Evolutionary conservation across 2,329 filamentous ascomycete genomes (phyloP).

Genomic region (Blastomyces emzantsi): DNA sequence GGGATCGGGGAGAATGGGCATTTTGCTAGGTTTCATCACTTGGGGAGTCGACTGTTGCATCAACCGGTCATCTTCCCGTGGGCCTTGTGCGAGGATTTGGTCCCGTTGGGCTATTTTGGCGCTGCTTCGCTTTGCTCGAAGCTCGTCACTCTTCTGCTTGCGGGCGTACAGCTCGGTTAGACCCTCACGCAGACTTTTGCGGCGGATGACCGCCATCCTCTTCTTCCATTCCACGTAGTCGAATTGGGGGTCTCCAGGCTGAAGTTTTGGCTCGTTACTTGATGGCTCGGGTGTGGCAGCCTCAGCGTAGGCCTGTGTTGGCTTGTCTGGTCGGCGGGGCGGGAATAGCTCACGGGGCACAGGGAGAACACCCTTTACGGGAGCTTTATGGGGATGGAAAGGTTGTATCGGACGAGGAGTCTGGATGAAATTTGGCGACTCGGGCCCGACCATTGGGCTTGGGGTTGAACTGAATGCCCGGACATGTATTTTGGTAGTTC

Average conservation of each 20-base stretch:
- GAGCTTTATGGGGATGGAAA: slow-evolving; percentile 41
- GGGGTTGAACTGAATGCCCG: slow-evolving; percentile 34
- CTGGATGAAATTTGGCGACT: slow-evolving; percentile 81
- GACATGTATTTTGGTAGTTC: slow-evolving; percentile 29
- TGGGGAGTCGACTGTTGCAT: slow-evolving; percentile 59
- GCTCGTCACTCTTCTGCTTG: slow-evolving; percentile 41
- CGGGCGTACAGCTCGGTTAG: slow-evolving; percentile 60
- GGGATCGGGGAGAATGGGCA: slow-evolving; percentile 52
- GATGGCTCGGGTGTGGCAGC: slow-evolving; percentile 50
- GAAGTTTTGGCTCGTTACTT: slow-evolving; percentile 22
- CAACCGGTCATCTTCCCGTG: slow-evolving; percentile 65
- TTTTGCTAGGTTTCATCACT: slow-evolving; percentile 42
- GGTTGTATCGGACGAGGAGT: slow-evolving; percentile 70
- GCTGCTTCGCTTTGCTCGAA: slow-evolving; percentile 35
- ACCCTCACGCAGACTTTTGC: slow-evolving; percentile 62
- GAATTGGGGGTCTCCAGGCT: slow-evolving; percentile 34
- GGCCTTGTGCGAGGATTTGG: slow-evolving; percentile 51
- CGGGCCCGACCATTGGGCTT: slow-evolving; percentile 46
- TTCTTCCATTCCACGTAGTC: slow-evolving; percentile 57
- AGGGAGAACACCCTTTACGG: slow-evolving; percentile 69
- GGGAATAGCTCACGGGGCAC: slow-evolving; percentile 74
- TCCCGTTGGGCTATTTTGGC: slow-evolving; percentile 44
- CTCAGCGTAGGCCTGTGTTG: slow-evolving; percentile 51
- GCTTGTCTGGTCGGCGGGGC: slow-evolving; percentile 51
- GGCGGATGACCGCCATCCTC: slow-evolving; percentile 61